Evolutionary conservation across 1,284 basidiomycete species (phyloP), one percentile per base, ranked within the genome.

Genomic region (Xerocomus tenax): DNA sequence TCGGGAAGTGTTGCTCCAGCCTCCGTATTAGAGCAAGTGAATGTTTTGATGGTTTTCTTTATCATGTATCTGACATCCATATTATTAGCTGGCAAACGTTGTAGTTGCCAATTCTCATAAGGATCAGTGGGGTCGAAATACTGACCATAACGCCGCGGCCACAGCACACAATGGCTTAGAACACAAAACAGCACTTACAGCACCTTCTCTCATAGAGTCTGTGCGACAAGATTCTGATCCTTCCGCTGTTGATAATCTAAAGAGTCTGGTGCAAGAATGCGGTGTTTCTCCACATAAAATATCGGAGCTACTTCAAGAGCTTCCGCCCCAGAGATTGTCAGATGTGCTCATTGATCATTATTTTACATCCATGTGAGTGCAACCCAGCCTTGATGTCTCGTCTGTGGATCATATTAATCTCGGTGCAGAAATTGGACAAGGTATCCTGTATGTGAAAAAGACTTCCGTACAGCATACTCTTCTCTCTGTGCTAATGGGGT

Each of bases 271-370:
- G 41, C 85, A 87, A 61, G 91, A 95, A 67, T 94, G 88, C 63
- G 91, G 91, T 3, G 87, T 93, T 45, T 81, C 86, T 25, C 86
- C 91, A 3, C 87, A 91, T 58, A 91, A 91, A 67, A 82, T 94
- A 42, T 81, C 86, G 5, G 88, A 94, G 63, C 76, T 94, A n/a
- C 74, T 94, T 32, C 83, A 88, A 63, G 91, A 94, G 60, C 75
- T 95, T 34, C 91, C 91, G 23, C 84, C 87, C 2, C 79, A 79
- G 51, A 74, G 79, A 49, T 75, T 84, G 35, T 84, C 86, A 5
- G 82, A 89, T 58, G 78, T 79, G 28, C 77, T 90, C 15, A 73
- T 90, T 52, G 81, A 88, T 58, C 79, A 83, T 61, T 90, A 90
- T 58, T 90, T 90, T 59, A 67, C 71, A 32, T 72, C 78, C n/a